phyloP scores from a whole-genome alignment of 73 alveolate genomes.

The Paramecium tetraurelia region DNA sequence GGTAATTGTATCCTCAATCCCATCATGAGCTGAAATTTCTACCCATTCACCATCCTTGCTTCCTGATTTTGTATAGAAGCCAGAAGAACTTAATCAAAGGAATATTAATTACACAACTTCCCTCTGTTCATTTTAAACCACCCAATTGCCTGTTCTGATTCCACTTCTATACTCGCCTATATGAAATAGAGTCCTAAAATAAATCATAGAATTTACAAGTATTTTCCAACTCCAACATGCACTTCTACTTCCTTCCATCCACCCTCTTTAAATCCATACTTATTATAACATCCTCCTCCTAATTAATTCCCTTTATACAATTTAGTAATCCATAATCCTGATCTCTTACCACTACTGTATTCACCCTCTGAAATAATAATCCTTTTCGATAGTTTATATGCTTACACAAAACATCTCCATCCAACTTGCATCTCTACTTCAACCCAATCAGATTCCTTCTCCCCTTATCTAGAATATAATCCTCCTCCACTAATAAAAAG shows the following conservation, averaged over 20 bases:
- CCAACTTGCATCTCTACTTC: neutral
- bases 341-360: neutral
- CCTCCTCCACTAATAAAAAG: neutral
- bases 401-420: neutral
- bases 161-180: neutral
- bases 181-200: neutral
- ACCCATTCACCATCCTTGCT: slow-evolving; percentile 10
- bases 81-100: neutral
- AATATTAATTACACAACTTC: neutral
- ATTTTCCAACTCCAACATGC: neutral
- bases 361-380: neutral
- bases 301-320: neutral
- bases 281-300: slow-evolving; percentile 23
- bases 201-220: neutral
- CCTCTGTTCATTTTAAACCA: neutral
- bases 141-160: neutral
- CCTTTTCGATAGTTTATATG: neutral
- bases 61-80: neutral
- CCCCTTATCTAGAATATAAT: neutral
- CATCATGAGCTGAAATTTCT: neutral
- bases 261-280: neutral
- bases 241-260: slow-evolving; percentile 17
- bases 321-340: neutral
- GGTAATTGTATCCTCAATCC: neutral
- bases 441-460: neutral